Evolutionary conservation across 2,329 filamentous ascomycete genomes (phyloP).

Genomic region (Colletotrichum truncatum): DNA sequence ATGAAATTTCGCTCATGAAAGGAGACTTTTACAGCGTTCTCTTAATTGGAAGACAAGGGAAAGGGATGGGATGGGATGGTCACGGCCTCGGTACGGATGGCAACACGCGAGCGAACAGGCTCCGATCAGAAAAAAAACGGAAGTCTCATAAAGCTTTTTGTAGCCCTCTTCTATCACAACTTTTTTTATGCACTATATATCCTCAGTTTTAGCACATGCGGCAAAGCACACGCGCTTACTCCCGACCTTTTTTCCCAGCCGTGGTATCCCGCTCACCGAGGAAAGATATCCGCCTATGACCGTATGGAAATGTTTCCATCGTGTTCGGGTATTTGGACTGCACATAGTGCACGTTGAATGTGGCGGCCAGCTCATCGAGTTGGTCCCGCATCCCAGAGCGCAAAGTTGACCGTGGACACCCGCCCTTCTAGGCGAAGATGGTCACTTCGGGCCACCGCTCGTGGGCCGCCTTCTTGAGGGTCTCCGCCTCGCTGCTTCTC

Average conservation of each 20-base stretch:
- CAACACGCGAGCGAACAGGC: background rate
- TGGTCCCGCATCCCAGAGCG: background rate
- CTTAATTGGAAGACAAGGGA: background rate
- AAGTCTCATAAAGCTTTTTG: constrained; percentile 27
- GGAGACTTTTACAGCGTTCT: too few relatives aligned
- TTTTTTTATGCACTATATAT: constrained; percentile 25
- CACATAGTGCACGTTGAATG: background rate
- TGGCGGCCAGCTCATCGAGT: background rate
- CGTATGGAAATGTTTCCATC: background rate
- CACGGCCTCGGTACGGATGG: background rate
- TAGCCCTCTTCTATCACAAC: constrained; percentile 29
- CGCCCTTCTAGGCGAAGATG: constrained; percentile 46
- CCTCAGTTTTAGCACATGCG: background rate
- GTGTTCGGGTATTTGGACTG: constrained; percentile 3
- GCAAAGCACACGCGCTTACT: background rate
- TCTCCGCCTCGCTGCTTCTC: constrained; percentile 57
- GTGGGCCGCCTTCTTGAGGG: constrained; percentile 58
- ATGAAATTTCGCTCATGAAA: too few relatives aligned
- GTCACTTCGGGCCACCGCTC: constrained; percentile 62
- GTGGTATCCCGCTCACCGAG: background rate
- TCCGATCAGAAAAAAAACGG: background rate
- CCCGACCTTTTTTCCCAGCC: constrained; percentile 1
- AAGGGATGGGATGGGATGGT: background rate
- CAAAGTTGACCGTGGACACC: background rate
- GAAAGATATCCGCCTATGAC: background rate